Base-by-base conservation (phyloP, 345 rosid species). In the Euclidium syriacum region DNA sequence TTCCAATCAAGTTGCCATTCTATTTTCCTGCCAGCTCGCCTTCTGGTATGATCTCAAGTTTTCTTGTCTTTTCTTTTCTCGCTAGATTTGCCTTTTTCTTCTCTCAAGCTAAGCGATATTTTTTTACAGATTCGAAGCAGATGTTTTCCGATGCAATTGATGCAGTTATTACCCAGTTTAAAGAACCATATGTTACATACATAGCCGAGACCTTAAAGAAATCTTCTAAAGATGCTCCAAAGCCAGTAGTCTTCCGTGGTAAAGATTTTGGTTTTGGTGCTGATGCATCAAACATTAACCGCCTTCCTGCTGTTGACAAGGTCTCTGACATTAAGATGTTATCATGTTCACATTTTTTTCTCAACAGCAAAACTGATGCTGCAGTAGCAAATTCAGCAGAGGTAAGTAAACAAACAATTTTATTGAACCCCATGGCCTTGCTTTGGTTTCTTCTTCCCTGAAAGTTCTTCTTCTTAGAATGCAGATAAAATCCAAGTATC, bases 401-500 rank as follows among this genome's bases (percentile, higher is more conserved):
- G 91, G 96, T 92, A 77, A 80, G 65, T 64, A 25, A 66, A 20
- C 34, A 7, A 3, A 53, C 14, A 58, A 8, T 7, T 58, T 43
- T 19, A n/a, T 14, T 9, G 12, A 10, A 51, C 56, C 23, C 24
- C 62, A 38, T 38, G 38, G 7, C 36, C 6, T 23, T 33, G 10
- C 20, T 3, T 24, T 33, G 68, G 62, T 18, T 68, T 46, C 23
- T 35, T 16, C 46, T 62, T 52, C 56, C 54, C 56, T 67, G 69
- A 79, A 38, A 12, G 64, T 74, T 40, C 78, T 65, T 76, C 60
- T 74, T 62, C 84, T 56, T 83, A 88, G 98, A 80, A 64, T 85
- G 98, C 94, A 92, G 96, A 86, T 72, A 65, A 53, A 75, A 72
- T 92, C 80, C 86, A 85, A 72, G 77, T 89, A 46, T 77, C 75